A percentile compares a stretch with the other conserved stretches of the same genome.
Evolutionary conservation across 108 stramenopile genomes (phyloP).

Genomic region (Skeletonema marinoi): DNA sequence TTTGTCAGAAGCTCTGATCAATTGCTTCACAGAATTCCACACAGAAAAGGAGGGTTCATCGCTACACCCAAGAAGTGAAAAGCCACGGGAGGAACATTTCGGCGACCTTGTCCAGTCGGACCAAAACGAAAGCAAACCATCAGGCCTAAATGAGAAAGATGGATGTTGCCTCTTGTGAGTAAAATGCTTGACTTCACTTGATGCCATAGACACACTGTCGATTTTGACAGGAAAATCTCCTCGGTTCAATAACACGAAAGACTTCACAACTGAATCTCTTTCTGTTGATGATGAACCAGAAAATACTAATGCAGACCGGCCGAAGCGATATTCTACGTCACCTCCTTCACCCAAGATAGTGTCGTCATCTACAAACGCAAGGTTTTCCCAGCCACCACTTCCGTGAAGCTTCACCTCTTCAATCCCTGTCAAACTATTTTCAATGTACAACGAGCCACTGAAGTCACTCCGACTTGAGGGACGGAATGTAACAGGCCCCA

Average conservation of each 20-base stretch:
- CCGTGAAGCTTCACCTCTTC: conserved; percentile 72
- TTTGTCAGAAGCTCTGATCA: background rate
- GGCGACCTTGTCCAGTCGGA: background rate
- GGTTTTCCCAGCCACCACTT: conserved; percentile 58
- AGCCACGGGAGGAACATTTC: conserved; percentile 46
- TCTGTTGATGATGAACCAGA: conserved; percentile 27
- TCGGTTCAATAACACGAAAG: conserved; percentile 65
- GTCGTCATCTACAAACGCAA: conserved; percentile 66
- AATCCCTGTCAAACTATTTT: conserved; percentile 83
- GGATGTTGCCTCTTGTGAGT: conserved; percentile 27
- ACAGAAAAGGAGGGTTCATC: conserved; percentile 10
- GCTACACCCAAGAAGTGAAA: conserved; percentile 51
- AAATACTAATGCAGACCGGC: conserved; percentile 70
- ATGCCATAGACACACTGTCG: conserved; percentile 46
- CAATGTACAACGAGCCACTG: conserved; percentile 62
- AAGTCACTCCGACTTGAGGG: conserved; percentile 71
- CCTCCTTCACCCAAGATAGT: conserved; percentile 43
- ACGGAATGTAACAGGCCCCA: conserved; percentile 82
- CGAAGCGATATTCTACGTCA: conserved; percentile 73
- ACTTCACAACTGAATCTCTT: conserved; percentile 52
- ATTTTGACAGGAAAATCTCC: conserved; percentile 61
- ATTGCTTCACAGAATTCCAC: conserved; percentile 5
- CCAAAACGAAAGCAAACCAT: background rate
- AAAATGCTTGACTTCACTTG: conserved; percentile 44
- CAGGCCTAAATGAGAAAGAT: conserved; percentile 6